Evolutionary conservation across 176 grass and related monocot genomes (phyloP), one percentile per base, ranked within the genome.

Genomic region (Aegilops umbellulata): DNA sequence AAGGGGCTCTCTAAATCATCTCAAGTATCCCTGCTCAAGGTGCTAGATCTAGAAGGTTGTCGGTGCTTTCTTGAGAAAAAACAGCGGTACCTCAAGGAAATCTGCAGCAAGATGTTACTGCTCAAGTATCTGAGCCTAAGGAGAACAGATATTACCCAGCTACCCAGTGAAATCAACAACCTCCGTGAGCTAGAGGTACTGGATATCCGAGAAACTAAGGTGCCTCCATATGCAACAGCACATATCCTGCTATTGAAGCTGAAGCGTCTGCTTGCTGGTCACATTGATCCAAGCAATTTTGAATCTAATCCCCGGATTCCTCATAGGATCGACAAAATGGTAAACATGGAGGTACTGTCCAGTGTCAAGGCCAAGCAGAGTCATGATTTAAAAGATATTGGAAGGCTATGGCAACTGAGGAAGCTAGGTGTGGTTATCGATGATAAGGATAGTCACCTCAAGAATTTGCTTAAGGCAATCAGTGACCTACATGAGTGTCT

Each of bases 101-200:
- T 87, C 2, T 87, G 86, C 19, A 24, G 10, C 44, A 76, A 76
- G 1, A 24, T 87, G 0, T 8, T 76, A 13, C 24, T 87, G 0
- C 86, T 87, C 23, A 87, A 77, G 79, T 87, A 82, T 29, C 13
- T 82, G 7, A 76, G 17, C 86, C 79, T 87, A 13, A 82, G 42
- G 42, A 46, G 32, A n/a, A 87, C 86, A 31, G 0, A 82, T 77
- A 3, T 85, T 51, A n/a, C 13, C 1, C 0, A 78, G 1, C 34
- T 89, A 4, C 86, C 67, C 1, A 3, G 0, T 1, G 58, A 92
- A 55, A 89, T 92, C 51, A 88, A 81, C 11, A 78, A 82, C 8
- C 90, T 92, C 15, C 47, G 39, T 4, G 53, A 69, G 2, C 47
- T 92, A 13, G 77, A 92, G 13, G 64, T 74, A 78, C 14, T 92